phyloP scores from a whole-genome alignment of 2,329 filamentous ascomycete species.

The Diaporthe velutina region DNA sequence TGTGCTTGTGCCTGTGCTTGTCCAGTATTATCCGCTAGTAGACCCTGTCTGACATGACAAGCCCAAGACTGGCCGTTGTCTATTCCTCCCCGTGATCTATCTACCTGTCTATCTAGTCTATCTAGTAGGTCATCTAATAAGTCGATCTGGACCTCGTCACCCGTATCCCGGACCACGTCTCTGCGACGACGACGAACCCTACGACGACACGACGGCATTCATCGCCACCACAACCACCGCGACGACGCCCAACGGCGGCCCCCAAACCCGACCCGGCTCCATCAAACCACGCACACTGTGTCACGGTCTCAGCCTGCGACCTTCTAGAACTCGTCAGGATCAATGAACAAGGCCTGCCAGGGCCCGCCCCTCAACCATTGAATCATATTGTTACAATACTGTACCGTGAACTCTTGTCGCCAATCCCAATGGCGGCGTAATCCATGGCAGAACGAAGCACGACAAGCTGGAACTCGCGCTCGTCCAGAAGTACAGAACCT shows the following conservation, averaged over 20 bases:
- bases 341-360: constrained; percentile 27
- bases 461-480: constrained; percentile 58
- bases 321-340: constrained; percentile 23
- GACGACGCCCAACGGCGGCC: constrained; percentile 2
- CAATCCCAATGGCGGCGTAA: constrained; percentile 72
- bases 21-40: constrained; percentile 29
- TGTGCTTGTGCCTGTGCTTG: constrained; percentile 1
- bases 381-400: constrained; percentile 6
- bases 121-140: background rate
- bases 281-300: constrained; percentile 21
- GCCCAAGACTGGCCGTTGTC: constrained; percentile 20
- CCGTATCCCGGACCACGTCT: background rate
- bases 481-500: constrained; percentile 56
- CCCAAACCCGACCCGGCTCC: constrained; percentile 1
- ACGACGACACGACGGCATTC: constrained; percentile 13
- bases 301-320: constrained; percentile 15
- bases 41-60: constrained; percentile 20
- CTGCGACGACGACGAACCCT: constrained; percentile 7
- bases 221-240: background rate
- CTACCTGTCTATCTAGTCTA: constrained; percentile 2
- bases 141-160: background rate
- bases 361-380: constrained; percentile 17
- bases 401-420: constrained; percentile 37
- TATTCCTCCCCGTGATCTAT: constrained; percentile 22
- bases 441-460: constrained; percentile 76